Percentiles rank a stretch among this genome's conserved stretches.
Evolutionary conservation across 371 early-diverging fungal genomes (phyloP).

Genomic region (Mucor mucedo): DNA sequence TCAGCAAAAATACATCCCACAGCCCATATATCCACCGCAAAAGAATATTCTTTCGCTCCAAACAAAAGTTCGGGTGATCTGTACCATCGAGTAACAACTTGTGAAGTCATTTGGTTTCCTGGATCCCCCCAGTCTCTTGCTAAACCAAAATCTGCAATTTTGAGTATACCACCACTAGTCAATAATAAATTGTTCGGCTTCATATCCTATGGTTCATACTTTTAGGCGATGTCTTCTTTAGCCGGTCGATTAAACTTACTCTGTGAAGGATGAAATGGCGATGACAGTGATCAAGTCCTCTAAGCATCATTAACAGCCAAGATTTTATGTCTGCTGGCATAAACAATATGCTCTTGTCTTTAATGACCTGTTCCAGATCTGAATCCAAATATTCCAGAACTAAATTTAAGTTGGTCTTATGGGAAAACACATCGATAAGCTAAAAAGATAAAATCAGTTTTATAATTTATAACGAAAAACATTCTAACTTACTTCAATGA

Average conservation of each 20-base stretch:
- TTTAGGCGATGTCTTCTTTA: not conserved
- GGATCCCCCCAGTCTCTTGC: constrained; percentile 94
- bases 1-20: constrained; percentile 99
- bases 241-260: constrained; percentile 37
- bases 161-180: constrained; percentile 88
- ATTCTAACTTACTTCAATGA: constrained; percentile 72
- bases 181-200: constrained; percentile 99
- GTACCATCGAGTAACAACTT: constrained; percentile 99
- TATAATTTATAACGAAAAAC: not conserved
- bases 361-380: constrained; percentile 98
- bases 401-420: constrained; percentile 91
- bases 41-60: constrained; percentile 90
- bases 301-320: constrained; percentile 98
- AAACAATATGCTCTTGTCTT: constrained; percentile 92
- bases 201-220: constrained; percentile 76
- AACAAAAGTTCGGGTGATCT: constrained; percentile 98
- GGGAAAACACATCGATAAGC: constrained; percentile 94
- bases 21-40: constrained; percentile 98
- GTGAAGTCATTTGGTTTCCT: constrained; percentile 81
- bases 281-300: constrained; percentile 95
- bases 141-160: constrained; percentile 99
- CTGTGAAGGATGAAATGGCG: constrained; percentile 93
- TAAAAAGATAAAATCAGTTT: constrained; percentile 22
- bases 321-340: constrained; percentile 98
- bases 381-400: constrained; percentile 96